Conservation (phyloP, 2,329 filamentous ascomycete species). For the Madurella fahalii region DNA sequence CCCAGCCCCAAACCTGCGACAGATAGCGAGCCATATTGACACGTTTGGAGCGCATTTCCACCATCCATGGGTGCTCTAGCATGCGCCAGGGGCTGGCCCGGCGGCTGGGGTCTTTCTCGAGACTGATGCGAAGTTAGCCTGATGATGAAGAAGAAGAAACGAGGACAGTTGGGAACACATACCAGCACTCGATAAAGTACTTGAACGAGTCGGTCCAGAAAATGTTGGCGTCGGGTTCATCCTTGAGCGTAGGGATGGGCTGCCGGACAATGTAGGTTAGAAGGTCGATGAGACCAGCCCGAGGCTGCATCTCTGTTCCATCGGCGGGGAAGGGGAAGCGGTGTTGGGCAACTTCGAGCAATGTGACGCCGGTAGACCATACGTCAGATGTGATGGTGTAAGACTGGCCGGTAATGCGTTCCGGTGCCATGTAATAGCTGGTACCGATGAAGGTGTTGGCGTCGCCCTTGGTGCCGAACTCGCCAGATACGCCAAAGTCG, state of each 20-base stretch:
- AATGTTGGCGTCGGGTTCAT: constrained; percentile 84
- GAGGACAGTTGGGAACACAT: constrained; percentile 41
- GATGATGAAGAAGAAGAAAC: neutral
- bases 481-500: constrained; percentile 95
- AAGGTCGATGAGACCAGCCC: constrained; percentile 88
- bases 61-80: constrained; percentile 98
- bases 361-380: constrained; percentile 93
- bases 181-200: constrained; percentile 99
- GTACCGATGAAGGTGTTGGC: constrained; percentile 99
- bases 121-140: constrained; percentile 47
- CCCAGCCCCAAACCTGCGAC: constrained; percentile 95
- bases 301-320: constrained; percentile 90
- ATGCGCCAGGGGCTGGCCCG: constrained; percentile 96
- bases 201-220: constrained; percentile 98
- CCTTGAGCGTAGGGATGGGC: constrained; percentile 90
- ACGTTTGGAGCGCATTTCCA: constrained; percentile 90
- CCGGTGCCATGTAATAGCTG: constrained; percentile 98
- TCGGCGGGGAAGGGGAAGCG: constrained; percentile 97
- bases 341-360: constrained; percentile 99
- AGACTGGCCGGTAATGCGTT: constrained; percentile 93
- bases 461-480: constrained; percentile 97
- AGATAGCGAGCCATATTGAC: constrained; percentile 97
- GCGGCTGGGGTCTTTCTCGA: constrained; percentile 86
- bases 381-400: constrained; percentile 99
- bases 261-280: constrained; percentile 97